Evolutionary conservation across 1,139 yeast genomes (phyloP), one percentile per base, ranked within the genome.

Genomic region (Kodamaea sp.): DNA sequence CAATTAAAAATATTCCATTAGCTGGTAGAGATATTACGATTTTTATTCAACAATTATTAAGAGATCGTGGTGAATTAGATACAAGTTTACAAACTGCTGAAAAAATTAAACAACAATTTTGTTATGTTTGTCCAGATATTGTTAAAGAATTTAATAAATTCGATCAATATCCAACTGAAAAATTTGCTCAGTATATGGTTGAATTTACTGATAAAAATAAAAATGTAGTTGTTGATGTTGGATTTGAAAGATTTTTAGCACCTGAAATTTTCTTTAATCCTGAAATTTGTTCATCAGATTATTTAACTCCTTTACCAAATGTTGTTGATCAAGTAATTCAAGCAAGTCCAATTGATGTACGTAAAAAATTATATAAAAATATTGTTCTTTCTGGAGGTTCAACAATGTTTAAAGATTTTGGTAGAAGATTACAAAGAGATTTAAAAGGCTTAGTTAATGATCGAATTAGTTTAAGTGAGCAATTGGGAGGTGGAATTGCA

Each of bases 221-320:
- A 43, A 72, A 77, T 37, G 78, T 79, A 37, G 64, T 70, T 27
- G 95, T 92, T 45, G 98, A 92, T 61, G 94, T 92, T 44, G 99
- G 98, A 34, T 92, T 92, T 63, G 99, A 92, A 68, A 77, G 97
- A 52, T 92, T 92, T 63, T 77, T 94, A 63, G 99, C 98, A 1
- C 98, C 98, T 15, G 99, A 94, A 65, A 92, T 94, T 54, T 94
- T 94, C 67, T 94, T 94, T 78, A 89, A 88, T 60, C 98, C 98
- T 9, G 99, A 94, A 63, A 92, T 94, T 52, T 94, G 95, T 40
- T 84, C 96, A 7, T 82, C 95, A 10, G 98, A 94, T 62, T 94
- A 84, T 71, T 71, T 94, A 54, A 92, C 97, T 4, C 99, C 99
- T 32, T 76, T 94, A 47, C 98, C 99, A 33, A 81, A 79, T 10